phyloP scores from a whole-genome alignment of 2,329 filamentous ascomycete genomes.

The Exserohilum turcica region DNA sequence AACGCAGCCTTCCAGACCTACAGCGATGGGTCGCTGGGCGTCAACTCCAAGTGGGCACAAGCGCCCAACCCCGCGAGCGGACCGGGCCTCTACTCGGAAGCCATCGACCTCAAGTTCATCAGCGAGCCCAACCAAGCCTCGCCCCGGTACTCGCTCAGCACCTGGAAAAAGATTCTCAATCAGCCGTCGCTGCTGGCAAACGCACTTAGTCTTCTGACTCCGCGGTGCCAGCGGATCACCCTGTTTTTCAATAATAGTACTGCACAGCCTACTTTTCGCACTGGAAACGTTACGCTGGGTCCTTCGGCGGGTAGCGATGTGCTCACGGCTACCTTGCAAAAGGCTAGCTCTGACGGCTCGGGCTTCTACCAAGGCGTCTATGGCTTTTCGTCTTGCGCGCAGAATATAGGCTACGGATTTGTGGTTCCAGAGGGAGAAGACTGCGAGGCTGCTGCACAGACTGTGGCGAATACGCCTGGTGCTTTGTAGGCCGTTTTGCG shows the following conservation, averaged over 20 bases:
- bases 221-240: slow-evolving; percentile 15
- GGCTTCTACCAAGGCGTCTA: slow-evolving; percentile 7
- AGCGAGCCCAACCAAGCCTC: slow-evolving; percentile 1
- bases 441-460: slow-evolving; percentile 14
- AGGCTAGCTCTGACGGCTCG: slow-evolving; percentile 6
- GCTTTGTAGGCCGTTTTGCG: not conserved
- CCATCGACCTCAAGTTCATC: slow-evolving; percentile 14
- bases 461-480: slow-evolving; percentile 7
- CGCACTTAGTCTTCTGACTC: not conserved
- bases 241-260: slow-evolving; percentile 16
- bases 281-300: slow-evolving; percentile 16
- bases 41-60: slow-evolving; percentile 14
- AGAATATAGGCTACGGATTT: slow-evolving; percentile 15
- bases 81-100: slow-evolving; percentile 13
- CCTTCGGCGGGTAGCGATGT: slow-evolving; percentile 8
- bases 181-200: slow-evolving; percentile 11
- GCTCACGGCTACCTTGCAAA: slow-evolving; percentile 5
- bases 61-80: slow-evolving; percentile 10
- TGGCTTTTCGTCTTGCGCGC: slow-evolving; percentile 17
- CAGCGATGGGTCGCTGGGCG: slow-evolving; percentile 5
- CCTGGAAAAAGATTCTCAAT: slow-evolving; percentile 13
- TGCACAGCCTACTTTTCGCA: slow-evolving; percentile 8
- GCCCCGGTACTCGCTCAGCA: slow-evolving; percentile 5
- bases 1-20: slow-evolving; percentile 5
- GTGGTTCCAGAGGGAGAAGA: slow-evolving; percentile 15